Evolutionary conservation across 2,329 filamentous ascomycete genomes (phyloP).

Genomic region (Colletotrichum kahawae): DNA sequence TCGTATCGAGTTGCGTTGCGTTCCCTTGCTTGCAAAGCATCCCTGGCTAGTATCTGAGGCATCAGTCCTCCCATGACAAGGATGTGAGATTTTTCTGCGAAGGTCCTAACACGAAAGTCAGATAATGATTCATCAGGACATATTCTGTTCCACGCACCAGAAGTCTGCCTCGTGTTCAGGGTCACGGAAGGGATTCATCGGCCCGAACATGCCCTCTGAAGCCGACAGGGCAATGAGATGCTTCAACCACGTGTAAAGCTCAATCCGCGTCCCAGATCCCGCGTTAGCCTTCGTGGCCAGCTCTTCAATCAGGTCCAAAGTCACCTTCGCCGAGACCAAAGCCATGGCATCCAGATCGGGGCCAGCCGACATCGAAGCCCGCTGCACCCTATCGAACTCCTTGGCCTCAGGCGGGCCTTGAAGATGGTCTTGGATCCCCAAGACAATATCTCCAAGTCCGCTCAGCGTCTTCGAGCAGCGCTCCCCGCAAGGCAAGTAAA

Average conservation of each 20-base stretch:
- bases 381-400: neutral
- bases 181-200: slow-evolving; percentile 9
- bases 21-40: neutral
- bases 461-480: neutral
- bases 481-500: no score
- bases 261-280: neutral
- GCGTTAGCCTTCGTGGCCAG: neutral
- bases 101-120: neutral
- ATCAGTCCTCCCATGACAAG: neutral
- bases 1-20: neutral
- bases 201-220: slow-evolving; percentile 6
- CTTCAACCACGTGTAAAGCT: slow-evolving; percentile 2
- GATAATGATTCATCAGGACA: neutral
- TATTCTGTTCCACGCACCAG: neutral
- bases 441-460: neutral
- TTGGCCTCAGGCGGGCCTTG: neutral
- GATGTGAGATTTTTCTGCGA: neutral
- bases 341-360: neutral
- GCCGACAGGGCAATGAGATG: neutral
- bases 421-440: neutral
- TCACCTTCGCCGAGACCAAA: neutral
- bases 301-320: neutral
- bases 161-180: slow-evolving; percentile 5
- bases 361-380: neutral
- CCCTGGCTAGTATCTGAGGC: neutral